These are phyloP conservation scores for Neobulgaria alba DNA, from an alignment of 2,329 filamentous ascomycete genomes.

Conservation along the genomic window DNA sequence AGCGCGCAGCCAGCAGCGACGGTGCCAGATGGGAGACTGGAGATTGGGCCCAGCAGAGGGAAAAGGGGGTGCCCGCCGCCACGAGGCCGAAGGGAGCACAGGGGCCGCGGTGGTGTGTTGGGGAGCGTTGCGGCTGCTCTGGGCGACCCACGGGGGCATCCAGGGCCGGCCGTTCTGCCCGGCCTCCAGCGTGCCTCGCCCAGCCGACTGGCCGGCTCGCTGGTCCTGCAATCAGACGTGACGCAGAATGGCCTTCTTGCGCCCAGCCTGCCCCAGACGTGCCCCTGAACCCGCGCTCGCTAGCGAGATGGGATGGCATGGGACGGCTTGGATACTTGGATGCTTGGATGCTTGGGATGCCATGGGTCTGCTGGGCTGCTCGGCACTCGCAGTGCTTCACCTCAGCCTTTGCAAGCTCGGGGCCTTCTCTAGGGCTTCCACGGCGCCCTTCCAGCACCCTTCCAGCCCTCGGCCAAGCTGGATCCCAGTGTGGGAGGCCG, in stretches of 20 bases:
- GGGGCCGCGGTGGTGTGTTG: neutral
- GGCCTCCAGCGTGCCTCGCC: too few species aligned
- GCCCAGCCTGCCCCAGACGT: constrained; percentile 4
- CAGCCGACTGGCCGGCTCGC: too few species aligned
- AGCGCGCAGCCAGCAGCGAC: neutral
- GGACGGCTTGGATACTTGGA: too few species aligned
- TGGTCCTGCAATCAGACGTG: constrained; percentile 1
- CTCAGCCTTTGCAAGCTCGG: neutral
- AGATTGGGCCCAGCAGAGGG: too few species aligned
- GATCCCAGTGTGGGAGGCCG: too few species aligned
- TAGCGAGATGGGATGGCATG: constrained; percentile 1
- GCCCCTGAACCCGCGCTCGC: too few species aligned
- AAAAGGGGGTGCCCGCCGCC: too few species aligned
- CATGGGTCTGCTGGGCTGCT: neutral
- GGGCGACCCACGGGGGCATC: constrained; percentile 5
- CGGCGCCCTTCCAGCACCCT: neutral
- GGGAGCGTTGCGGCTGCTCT: neutral
- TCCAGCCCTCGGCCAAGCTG: too few species aligned
- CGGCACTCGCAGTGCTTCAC: neutral
- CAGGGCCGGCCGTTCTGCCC: too few species aligned
- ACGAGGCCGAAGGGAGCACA: too few species aligned
- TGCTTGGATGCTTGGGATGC: too few species aligned
- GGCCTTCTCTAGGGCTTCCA: neutral
- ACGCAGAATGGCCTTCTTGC: constrained; percentile 1
- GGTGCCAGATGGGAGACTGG: too few species aligned